These are phyloP conservation scores for Jackrogersella minutella DNA, from an alignment of 495 filamentous ascomycete genomes.

Conservation along the genomic window DNA sequence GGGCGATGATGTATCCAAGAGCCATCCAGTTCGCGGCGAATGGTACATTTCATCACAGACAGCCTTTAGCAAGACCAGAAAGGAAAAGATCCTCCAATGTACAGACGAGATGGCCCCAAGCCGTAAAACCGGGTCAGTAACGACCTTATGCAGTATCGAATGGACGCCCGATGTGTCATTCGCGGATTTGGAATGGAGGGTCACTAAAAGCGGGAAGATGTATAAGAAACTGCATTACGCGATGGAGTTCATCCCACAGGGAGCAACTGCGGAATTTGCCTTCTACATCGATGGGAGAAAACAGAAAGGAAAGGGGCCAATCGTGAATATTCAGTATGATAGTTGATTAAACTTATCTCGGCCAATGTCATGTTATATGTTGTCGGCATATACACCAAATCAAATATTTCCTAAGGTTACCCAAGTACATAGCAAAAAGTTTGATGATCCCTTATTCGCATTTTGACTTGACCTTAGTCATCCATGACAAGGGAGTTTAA, in stretches of 20 bases:
- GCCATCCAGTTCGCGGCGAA: not conserved
- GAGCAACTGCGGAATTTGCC: not conserved
- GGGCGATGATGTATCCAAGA: not conserved
- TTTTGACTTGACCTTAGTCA: too few species aligned
- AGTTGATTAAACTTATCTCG: not conserved
- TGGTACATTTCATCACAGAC: not conserved
- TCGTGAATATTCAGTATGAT: not conserved
- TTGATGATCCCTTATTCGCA: too few species aligned
- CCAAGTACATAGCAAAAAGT: too few species aligned
- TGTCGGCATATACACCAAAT: too few species aligned
- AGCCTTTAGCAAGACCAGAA: not conserved
- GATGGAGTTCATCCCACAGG: not conserved
- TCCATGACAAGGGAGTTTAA: too few species aligned
- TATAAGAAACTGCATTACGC: not conserved
- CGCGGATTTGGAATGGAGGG: not conserved
- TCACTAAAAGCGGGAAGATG: not conserved
- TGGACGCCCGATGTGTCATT: not conserved
- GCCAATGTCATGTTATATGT: too few species aligned
- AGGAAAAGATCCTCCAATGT: not conserved
- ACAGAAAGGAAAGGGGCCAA: not conserved
- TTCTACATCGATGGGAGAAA: not conserved
- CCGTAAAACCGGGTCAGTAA: not conserved
- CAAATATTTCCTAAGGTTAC: too few species aligned
- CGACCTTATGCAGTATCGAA: not conserved
- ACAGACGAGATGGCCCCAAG: not conserved